A percentile compares a stretch with the other conserved stretches of the same genome.
Evolutionary conservation across 208 protist genomes (phyloP).

Genomic region (Acanthamoeba triangularis): DNA sequence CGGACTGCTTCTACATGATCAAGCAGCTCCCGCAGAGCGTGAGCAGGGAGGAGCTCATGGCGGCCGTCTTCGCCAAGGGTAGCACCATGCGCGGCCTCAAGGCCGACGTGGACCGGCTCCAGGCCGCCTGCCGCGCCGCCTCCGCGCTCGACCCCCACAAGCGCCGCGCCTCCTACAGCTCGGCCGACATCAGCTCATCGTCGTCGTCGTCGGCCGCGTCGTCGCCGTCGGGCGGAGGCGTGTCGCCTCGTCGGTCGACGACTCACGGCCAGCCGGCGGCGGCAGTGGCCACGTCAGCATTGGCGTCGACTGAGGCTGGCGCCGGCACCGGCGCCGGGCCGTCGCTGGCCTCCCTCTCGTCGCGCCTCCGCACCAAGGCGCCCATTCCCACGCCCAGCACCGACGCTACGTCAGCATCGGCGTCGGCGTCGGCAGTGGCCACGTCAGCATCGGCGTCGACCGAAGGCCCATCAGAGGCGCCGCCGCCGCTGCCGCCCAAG

Average conservation of each 20-base stretch:
- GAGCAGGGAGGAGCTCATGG: conserved; percentile 55
- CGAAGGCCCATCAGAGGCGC: not conserved
- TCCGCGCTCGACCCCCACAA: not conserved
- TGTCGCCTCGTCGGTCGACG: not conserved
- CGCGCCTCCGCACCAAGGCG: conserved; percentile 9
- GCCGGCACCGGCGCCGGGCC: not conserved
- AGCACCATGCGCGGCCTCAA: conserved; percentile 9
- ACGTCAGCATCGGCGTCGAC: not conserved
- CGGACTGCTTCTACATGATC: conserved; percentile 72
- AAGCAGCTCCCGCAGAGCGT: conserved; percentile 64
- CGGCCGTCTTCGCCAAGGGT: conserved; percentile 19
- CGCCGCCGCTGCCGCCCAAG: conserved; percentile 66
- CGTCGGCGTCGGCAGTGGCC: too few species aligned
- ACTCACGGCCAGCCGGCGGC: not conserved
- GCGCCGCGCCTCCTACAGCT: conserved; percentile 44
- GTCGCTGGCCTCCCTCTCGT: not conserved
- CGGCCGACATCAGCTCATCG: not conserved
- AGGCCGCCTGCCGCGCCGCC: not conserved
- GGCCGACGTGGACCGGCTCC: not conserved
- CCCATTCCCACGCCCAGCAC: not conserved
- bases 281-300: not conserved
- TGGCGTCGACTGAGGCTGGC: not conserved
- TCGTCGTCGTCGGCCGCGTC: not conserved
- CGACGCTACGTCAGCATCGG: not conserved
- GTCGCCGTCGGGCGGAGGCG: not conserved